A percentile compares a stretch with the other conserved stretches of the same genome.
Conservation (phyloP, 2,329 filamentous ascomycete species). For the Cryphonectria naterciae region DNA sequence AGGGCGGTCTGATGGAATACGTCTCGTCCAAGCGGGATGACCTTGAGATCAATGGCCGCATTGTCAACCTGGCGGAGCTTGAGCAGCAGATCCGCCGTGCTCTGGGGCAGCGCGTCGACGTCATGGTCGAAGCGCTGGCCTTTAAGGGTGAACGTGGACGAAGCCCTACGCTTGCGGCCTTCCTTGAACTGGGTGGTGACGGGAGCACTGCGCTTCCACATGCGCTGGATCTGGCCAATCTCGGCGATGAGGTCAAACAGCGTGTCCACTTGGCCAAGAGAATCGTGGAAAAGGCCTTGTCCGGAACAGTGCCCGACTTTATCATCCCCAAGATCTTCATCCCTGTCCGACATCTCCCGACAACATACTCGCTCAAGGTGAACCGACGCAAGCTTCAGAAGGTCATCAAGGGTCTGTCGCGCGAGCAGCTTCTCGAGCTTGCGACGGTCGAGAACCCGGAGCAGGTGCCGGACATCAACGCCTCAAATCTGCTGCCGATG, state of each 20-base stretch:
- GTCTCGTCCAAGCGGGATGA: slow-evolving; percentile 50
- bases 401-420: slow-evolving; percentile 47
- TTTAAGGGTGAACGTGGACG: slow-evolving; percentile 46
- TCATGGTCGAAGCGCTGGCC: slow-evolving; percentile 52
- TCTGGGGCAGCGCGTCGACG: slow-evolving; percentile 51
- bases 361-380: slow-evolving; percentile 55
- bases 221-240: slow-evolving; percentile 41
- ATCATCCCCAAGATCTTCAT: slow-evolving; percentile 55
- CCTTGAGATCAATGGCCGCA: slow-evolving; percentile 43
- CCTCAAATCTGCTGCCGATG: slow-evolving; percentile 51
- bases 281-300: slow-evolving; percentile 47
- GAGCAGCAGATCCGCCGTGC: slow-evolving; percentile 53
- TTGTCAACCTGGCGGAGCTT: slow-evolving; percentile 48
- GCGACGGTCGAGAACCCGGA: slow-evolving; percentile 43
- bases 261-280: slow-evolving; percentile 49
- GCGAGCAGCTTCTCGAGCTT: slow-evolving; percentile 48
- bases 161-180: slow-evolving; percentile 49
- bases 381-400: slow-evolving; percentile 53
- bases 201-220: slow-evolving; percentile 43
- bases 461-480: slow-evolving; percentile 40
- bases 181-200: slow-evolving; percentile 52
- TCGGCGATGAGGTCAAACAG: slow-evolving; percentile 47
- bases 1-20: slow-evolving; percentile 54
- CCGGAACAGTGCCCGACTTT: slow-evolving; percentile 43
- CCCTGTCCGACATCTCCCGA: slow-evolving; percentile 51